These are phyloP conservation scores for Rubus idaeus DNA, from an alignment of 306 rosid species.

Conservation along the genomic window DNA sequence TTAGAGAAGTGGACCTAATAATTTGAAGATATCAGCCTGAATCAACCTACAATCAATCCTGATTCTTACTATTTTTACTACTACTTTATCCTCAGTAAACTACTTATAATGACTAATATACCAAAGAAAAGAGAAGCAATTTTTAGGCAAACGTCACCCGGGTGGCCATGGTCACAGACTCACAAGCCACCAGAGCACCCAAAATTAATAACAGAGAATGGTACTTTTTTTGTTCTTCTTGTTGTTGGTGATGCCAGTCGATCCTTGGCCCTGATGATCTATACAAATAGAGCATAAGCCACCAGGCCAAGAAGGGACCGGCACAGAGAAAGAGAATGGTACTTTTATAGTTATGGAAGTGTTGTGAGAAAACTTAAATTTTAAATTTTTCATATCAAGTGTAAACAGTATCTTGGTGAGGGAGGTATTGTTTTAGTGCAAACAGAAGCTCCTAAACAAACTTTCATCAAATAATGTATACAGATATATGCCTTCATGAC, in stretches of 20 bases:
- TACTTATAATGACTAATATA: neutral
- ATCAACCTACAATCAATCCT: neutral
- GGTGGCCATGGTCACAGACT: neutral
- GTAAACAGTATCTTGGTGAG: neutral
- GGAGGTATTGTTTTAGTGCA: neutral
- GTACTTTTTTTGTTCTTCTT: neutral
- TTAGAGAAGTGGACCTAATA: neutral
- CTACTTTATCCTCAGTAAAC: neutral
- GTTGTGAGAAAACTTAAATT: neutral
- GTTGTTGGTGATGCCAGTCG: too few relatives aligned
- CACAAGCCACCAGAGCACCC: neutral
- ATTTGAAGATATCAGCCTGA: conserved; percentile 9
- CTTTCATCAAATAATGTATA: neutral
- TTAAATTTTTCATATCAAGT: too few relatives aligned
- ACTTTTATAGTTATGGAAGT: neutral
- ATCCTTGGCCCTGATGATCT: too few relatives aligned
- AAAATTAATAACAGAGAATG: neutral
- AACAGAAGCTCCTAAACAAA: neutral
- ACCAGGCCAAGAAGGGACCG: too few relatives aligned
- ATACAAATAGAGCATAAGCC: too few relatives aligned
- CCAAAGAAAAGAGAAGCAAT: neutral
- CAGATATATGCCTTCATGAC: neutral
- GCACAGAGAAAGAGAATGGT: neutral
- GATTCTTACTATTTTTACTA: neutral
- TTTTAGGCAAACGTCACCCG: neutral